Percentiles rank a stretch among this genome's conserved stretches.
Evolutionary conservation across 257 asterid genomes (phyloP).

Genomic region (Capsicum rhomboideum): DNA sequence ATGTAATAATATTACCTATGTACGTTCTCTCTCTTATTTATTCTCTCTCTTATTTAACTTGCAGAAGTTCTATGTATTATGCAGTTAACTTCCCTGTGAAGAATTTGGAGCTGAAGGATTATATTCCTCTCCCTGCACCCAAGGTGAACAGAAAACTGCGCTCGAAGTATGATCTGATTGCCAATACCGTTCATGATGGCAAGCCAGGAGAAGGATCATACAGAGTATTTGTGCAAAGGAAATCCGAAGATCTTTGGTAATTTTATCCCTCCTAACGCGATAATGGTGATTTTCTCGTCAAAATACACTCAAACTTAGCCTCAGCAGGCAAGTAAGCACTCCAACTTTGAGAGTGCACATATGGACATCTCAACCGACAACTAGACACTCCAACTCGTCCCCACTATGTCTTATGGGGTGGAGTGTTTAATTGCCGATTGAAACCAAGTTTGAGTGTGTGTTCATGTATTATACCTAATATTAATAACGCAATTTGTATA

Average conservation of each 20-base stretch:
- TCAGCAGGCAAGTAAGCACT: too few species aligned
- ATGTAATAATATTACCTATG: not conserved
- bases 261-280: not conserved
- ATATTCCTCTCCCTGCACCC: constrained; percentile 62
- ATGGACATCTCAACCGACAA: too few species aligned
- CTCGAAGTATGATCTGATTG: constrained; percentile 78
- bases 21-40: not conserved
- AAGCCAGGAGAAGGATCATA: constrained; percentile 73
- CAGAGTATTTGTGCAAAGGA: constrained; percentile 84
- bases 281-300: too few species aligned
- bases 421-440: too few species aligned
- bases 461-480: too few species aligned
- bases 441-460: too few species aligned
- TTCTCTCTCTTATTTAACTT: too few species aligned
- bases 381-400: too few species aligned
- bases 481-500: not conserved
- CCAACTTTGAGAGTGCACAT: too few species aligned
- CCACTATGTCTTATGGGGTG: too few species aligned
- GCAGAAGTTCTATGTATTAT: not conserved
- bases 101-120: constrained; percentile 88
- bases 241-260: constrained; percentile 82
- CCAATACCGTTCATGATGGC: constrained; percentile 61
- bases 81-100: constrained; percentile 94
- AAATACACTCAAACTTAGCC: too few species aligned
- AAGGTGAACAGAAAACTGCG: constrained; percentile 44